These are phyloP conservation scores for Wilhelminamyces savonicus DNA, from an alignment of 805 yeast genomes.

Conservation along the genomic window DNA sequence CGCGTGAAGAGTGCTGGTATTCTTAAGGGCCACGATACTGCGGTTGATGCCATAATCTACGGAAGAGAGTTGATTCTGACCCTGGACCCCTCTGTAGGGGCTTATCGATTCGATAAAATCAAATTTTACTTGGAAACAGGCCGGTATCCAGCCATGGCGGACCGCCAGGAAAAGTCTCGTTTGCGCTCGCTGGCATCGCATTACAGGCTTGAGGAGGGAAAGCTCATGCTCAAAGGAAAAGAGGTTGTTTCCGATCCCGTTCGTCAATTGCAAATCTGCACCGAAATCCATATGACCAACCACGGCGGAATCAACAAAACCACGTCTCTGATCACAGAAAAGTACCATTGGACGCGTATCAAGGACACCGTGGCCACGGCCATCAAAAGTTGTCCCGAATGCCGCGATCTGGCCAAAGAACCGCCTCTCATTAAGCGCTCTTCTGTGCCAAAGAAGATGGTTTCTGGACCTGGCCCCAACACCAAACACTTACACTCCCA, in stretches of 20 bases:
- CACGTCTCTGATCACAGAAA: conserved; percentile 68
- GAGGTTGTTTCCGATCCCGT: conserved; percentile 79
- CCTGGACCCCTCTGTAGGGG: conserved; percentile 43
- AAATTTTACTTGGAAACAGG: conserved; percentile 77
- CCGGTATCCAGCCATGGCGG: conserved; percentile 75
- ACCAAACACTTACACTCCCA: neutral
- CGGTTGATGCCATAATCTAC: conserved; percentile 83
- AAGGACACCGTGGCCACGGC: conserved; percentile 82
- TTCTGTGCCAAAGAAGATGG: conserved; percentile 13
- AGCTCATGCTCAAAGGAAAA: conserved; percentile 66
- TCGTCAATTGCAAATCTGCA: conserved; percentile 69
- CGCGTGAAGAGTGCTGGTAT: conserved; percentile 83
- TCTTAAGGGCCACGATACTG: conserved; percentile 72
- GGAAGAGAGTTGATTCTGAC: conserved; percentile 69
- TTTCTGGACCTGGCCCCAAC: conserved; percentile 1
- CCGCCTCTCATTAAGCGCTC: conserved; percentile 8
- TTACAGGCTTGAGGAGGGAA: conserved; percentile 66
- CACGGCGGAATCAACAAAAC: conserved; percentile 91
- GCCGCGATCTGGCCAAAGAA: conserved; percentile 45
- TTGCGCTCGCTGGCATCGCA: conserved; percentile 74
- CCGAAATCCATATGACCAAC: conserved; percentile 56
- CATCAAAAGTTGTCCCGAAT: conserved; percentile 67
- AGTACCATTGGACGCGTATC: conserved; percentile 87
- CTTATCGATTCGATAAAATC: conserved; percentile 69
- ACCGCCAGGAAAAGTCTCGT: conserved; percentile 82